phyloP scores from a whole-genome alignment of 2,329 filamentous ascomycete genomes.

The Trichothecium sympodiale region DNA sequence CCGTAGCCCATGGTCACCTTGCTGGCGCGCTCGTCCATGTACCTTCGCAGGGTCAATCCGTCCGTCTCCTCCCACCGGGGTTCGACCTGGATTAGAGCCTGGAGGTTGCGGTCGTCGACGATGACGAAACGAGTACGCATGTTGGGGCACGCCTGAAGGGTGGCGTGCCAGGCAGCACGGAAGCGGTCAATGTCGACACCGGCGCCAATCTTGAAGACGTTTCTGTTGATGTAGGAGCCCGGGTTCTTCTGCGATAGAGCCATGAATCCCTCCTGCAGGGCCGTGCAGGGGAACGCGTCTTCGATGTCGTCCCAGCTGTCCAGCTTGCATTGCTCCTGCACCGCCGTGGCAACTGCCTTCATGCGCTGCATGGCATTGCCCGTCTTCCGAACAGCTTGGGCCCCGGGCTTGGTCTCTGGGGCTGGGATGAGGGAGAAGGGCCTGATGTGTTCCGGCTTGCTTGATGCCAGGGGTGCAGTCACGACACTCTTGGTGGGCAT shows the following conservation, averaged over 20 bases:
- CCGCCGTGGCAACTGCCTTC: not conserved
- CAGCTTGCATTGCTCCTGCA: not conserved
- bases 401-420: too few relatives aligned
- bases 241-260: conserved; percentile 27
- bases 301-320: conserved; percentile 18
- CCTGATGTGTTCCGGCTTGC: too few relatives aligned
- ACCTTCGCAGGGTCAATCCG: not conserved
- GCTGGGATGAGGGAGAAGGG: too few relatives aligned
- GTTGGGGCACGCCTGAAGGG: conserved; percentile 6
- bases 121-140: conserved; percentile 10
- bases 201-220: conserved; percentile 6
- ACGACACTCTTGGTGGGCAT: too few relatives aligned
- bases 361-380: too few relatives aligned
- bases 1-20: conserved; percentile 5
- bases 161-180: conserved; percentile 8
- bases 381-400: too few relatives aligned
- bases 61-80: not conserved
- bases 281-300: conserved; percentile 37
- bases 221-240: conserved; percentile 9
- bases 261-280: conserved; percentile 37
- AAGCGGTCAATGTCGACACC: conserved; percentile 6
- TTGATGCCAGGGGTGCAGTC: too few relatives aligned
- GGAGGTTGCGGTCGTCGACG: conserved; percentile 4
- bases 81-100: conserved; percentile 7
- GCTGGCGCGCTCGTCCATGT: not conserved